Conservation (phyloP, 768 basidiomycete genomes). For the Serendipita sp. region DNA sequence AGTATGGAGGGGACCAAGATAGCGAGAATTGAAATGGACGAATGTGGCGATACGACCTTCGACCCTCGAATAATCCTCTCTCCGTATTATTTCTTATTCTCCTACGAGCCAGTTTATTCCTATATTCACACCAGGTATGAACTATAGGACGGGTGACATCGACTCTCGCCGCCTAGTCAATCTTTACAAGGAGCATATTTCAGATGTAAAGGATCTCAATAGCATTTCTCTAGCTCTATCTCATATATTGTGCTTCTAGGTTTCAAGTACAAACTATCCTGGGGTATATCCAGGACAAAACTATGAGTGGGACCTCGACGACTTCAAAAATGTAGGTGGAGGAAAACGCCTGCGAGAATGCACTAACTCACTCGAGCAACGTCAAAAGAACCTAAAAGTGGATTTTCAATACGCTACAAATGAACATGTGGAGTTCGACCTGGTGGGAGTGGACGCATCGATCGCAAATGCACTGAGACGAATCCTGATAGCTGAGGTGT, state of each 20-base stretch:
- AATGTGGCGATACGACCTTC: not conserved
- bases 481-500: slow-evolving; percentile 85
- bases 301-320: slow-evolving; percentile 62
- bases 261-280: slow-evolving; percentile 82
- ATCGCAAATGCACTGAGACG: slow-evolving; percentile 90
- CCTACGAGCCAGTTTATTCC: not conserved
- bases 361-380: slow-evolving; percentile 20
- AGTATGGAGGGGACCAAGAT: not conserved
- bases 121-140: not conserved
- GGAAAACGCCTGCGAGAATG: not conserved
- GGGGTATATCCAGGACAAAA: slow-evolving; percentile 78
- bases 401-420: slow-evolving; percentile 66
- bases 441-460: slow-evolving; percentile 88
- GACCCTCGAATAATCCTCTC: not conserved
- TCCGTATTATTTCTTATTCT: not conserved
- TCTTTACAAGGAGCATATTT: slow-evolving; percentile 51
- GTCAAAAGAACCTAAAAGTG: slow-evolving; percentile 46
- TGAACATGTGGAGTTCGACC: slow-evolving; percentile 81
- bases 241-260: slow-evolving; percentile 22
- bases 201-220: slow-evolving; percentile 18
- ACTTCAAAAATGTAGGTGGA: slow-evolving; percentile 56
- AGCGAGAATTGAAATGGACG: no score
- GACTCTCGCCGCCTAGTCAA: slow-evolving; percentile 45
- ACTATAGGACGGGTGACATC: not conserved
- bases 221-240: not conserved